phyloP scores from a whole-genome alignment of 352 stramenopile genomes.

The Elongisporangium undulatum region DNA sequence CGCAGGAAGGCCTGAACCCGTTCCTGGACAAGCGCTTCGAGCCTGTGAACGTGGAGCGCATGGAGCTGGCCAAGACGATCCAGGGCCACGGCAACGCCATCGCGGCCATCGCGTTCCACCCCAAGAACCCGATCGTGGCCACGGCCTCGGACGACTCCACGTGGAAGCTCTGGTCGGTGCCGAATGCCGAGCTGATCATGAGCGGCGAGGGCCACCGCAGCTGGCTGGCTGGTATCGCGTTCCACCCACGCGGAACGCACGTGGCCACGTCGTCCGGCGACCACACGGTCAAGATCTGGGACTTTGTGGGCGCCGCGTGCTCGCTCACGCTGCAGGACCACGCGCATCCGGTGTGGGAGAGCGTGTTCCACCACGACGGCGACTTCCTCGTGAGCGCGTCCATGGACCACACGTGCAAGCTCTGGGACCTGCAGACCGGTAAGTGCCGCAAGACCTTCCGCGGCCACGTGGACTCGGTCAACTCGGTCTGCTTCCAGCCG shows the following conservation, averaged over 20 bases:
- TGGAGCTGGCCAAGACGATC: slow-evolving; percentile 85
- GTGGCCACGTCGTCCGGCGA: slow-evolving; percentile 90
- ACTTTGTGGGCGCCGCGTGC: slow-evolving; percentile 89
- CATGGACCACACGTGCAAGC: slow-evolving; percentile 93
- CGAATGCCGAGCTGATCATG: slow-evolving; percentile 93
- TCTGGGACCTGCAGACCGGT: slow-evolving; percentile 90
- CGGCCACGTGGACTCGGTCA: slow-evolving; percentile 94
- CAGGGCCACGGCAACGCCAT: slow-evolving; percentile 90
- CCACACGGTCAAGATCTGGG: slow-evolving; percentile 94
- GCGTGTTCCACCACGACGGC: slow-evolving; percentile 90
- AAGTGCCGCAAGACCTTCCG: slow-evolving; percentile 91
- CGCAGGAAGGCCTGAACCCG: slow-evolving; percentile 59
- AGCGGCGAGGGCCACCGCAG: slow-evolving; percentile 90
- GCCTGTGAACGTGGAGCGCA: slow-evolving; percentile 54
- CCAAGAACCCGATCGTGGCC: slow-evolving; percentile 90
- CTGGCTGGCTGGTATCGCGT: slow-evolving; percentile 89
- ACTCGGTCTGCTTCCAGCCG: slow-evolving; percentile 91
- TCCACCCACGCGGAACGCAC: slow-evolving; percentile 91
- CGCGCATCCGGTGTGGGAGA: slow-evolving; percentile 92
- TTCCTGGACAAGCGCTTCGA: slow-evolving; percentile 74
- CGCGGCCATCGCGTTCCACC: slow-evolving; percentile 88
- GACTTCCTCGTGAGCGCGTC: slow-evolving; percentile 91
- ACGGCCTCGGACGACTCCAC: slow-evolving; percentile 93
- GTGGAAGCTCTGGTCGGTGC: slow-evolving; percentile 94
- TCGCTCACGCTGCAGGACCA: slow-evolving; percentile 90